These are phyloP conservation scores for Termitomyces sp. DNA, from an alignment of 768 basidiomycete genomes.

Conservation along the genomic window DNA sequence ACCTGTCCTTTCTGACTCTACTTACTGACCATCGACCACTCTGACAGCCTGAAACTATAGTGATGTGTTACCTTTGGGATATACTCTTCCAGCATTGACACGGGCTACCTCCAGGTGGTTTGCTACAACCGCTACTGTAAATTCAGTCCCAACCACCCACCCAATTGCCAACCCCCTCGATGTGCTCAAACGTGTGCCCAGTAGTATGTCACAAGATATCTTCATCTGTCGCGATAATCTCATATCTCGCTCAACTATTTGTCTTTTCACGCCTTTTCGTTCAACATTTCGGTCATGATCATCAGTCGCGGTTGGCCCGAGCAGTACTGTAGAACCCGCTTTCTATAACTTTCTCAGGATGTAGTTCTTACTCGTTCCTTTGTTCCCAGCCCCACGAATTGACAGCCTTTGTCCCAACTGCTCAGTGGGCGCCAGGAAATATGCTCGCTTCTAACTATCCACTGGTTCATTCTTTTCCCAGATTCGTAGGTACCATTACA, in stretches of 20 bases:
- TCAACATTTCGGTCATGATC: neutral
- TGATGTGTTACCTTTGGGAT: neutral
- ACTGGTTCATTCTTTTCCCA: neutral
- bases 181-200: constrained; percentile 39
- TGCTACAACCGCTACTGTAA: constrained; percentile 29
- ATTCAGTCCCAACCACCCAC: constrained; percentile 49
- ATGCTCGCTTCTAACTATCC: neutral
- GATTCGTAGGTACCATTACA: neutral
- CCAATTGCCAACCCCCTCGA: constrained; percentile 29
- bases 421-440: neutral
- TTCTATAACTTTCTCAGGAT: neutral
- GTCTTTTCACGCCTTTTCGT: too few species aligned
- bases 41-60: neutral
- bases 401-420: constrained; percentile 36
- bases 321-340: constrained; percentile 34
- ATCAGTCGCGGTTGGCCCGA: constrained; percentile 37
- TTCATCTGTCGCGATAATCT: neutral
- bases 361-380: neutral
- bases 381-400: constrained; percentile 35
- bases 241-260: neutral
- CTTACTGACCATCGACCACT: neutral
- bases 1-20: neutral
- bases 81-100: neutral
- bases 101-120: neutral
- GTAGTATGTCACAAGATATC: constrained; percentile 29